These are phyloP conservation scores for Alloteropsis semialata DNA, from an alignment of 176 grass and related monocot species.

Conservation along the genomic window DNA sequence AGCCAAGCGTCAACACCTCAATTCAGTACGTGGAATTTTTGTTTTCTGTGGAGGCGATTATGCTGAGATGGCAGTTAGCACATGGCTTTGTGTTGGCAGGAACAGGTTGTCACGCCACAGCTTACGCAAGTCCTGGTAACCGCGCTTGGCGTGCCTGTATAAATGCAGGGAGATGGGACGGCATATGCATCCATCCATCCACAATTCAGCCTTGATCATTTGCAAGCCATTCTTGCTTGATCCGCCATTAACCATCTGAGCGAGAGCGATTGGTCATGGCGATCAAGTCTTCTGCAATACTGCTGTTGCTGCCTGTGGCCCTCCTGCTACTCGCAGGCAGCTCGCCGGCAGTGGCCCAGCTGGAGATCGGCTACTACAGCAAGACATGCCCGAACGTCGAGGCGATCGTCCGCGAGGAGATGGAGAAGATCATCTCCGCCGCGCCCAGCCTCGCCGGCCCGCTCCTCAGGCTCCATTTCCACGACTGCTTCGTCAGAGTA, in stretches of 20 bases:
- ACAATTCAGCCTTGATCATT: background rate
- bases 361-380: conserved; percentile 55
- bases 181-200: background rate
- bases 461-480: conserved; percentile 67
- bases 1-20: conserved; percentile 4
- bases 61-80: conserved; percentile 29
- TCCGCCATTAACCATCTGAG: background rate
- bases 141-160: background rate
- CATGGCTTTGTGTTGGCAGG: conserved; percentile 11
- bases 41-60: background rate
- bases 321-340: background rate
- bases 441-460: conserved; percentile 55
- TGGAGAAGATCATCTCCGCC: conserved; percentile 40
- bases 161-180: background rate
- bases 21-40: background rate
- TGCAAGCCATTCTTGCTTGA: background rate
- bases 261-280: background rate
- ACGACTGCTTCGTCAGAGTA: conserved; percentile 82
- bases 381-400: conserved; percentile 64
- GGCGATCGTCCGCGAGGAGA: conserved; percentile 58
- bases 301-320: background rate
- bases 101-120: conserved; percentile 22
- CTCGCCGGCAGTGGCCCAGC: conserved; percentile 25
- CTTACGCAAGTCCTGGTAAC: background rate
- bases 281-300: background rate